phyloP scores from a whole-genome alignment of 2,329 filamentous ascomycete genomes.

The Paecilomyces variotii region DNA sequence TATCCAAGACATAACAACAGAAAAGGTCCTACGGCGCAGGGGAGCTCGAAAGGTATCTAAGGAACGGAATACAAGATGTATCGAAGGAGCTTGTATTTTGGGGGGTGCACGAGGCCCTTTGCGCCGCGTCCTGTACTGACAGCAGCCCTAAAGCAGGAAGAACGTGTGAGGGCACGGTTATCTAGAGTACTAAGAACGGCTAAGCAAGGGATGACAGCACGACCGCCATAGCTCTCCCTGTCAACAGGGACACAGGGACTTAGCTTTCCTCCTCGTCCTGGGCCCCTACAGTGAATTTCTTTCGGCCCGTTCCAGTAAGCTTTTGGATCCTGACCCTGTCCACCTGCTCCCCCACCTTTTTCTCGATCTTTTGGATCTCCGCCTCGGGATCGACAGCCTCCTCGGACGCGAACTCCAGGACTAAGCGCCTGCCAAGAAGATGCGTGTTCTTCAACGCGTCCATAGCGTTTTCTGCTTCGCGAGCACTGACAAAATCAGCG shows the following conservation, averaged over 20 bases:
- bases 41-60: background rate
- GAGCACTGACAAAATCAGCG: constrained; percentile 85
- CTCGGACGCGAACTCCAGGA: constrained; percentile 83
- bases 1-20: constrained; percentile 9
- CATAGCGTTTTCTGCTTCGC: constrained; percentile 85
- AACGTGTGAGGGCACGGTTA: constrained; percentile 26
- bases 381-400: constrained; percentile 88
- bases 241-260: constrained; percentile 24
- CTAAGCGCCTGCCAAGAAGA: constrained; percentile 78
- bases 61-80: constrained; percentile 4
- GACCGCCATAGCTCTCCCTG: constrained; percentile 19
- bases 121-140: constrained; percentile 8
- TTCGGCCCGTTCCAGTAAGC: constrained; percentile 71
- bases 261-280: constrained; percentile 54
- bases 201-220: constrained; percentile 27
- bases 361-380: constrained; percentile 94
- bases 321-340: constrained; percentile 86
- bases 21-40: constrained; percentile 1
- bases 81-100: constrained; percentile 9
- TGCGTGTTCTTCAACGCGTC: constrained; percentile 88
- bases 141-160: constrained; percentile 12
- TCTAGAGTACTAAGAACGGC: constrained; percentile 12
- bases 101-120: constrained; percentile 20
- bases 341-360: constrained; percentile 84
- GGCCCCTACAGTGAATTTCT: constrained; percentile 77